Evolutionary conservation across 495 filamentous ascomycete genomes (phyloP), one percentile per base, ranked within the genome.

Genomic region (Apiosordaria backusii): DNA sequence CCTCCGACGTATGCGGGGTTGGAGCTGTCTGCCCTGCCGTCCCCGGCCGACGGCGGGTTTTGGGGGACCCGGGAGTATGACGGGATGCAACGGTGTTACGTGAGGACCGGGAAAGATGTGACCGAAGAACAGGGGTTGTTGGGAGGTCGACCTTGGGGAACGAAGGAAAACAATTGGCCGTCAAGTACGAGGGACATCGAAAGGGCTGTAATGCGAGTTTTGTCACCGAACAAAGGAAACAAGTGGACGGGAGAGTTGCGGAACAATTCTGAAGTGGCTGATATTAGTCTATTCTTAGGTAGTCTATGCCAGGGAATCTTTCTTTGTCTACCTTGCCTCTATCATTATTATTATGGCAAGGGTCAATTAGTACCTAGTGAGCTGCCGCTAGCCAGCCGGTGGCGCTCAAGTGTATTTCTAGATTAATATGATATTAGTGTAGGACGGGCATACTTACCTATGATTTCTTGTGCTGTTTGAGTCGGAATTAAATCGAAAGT

Each of bases 1-100:
- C 69, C 65, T 73, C 69, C 69, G 71, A 66, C 65, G 29, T 57
- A 64, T 68, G 69, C 71, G 71, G 69, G 71, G 69, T 71, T 7
- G 18, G 19, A 24, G n/a, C 22, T 7, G 52, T 55, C 22, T 55
- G 52, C 52, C 52, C 22, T 55, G 52, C 35, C 35, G 35, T 45
- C 9, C 5, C 35, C 35, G 35, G 35, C 35, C 35, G 35, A 45
- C 9, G 35, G 35, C 4, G 9, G 35, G 16, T 45, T 45, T 45
- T 18, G 35, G 35, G 35, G 35, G 10, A 45, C 9, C 1, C 35
- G 35, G 35, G 10, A 45, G 35, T 9, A 15, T 6, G 35, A 45
- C 35, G 35, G 35, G 35, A 45, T 45, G 35, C 35, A 45, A 45
- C 35, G 13, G 35, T 45, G 35, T 45, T 45, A 45, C 35, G 35